Base-by-base conservation (phyloP, 192 early-diverging fungal species). In the Coemansia sp. region DNA sequence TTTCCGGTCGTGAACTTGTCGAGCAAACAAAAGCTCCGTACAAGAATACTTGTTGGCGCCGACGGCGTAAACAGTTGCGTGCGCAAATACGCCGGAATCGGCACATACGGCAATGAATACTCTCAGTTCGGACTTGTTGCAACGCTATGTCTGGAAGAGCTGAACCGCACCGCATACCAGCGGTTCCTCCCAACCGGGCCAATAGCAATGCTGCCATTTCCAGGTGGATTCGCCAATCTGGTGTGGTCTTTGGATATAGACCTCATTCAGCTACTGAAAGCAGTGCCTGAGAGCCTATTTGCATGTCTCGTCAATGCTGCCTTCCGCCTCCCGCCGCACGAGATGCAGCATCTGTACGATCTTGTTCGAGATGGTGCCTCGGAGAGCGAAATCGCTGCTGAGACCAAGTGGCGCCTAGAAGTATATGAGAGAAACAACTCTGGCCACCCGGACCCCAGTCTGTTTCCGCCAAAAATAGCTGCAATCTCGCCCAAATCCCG, bases 121-220 rank as follows among this genome's bases (percentile, higher is more conserved):
- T 72, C 79, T 34, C 88, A 93, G 35, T 87, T 89, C 48, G 95
- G 94, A 29, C 70, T 99, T 20, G 95, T 97, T 0, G 95, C 92
- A 8, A 81, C 73, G 12, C 68, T 81, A 7, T 96, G 93, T 13
- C 65, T 99, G 26, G 70, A 90, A 46, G 68, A 35, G 87, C 92
- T 67, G 73, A 85, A 70, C 66, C 20, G 21, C 25, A 90, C 93
- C 0, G 94, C 95, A 5, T 99, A 91, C 88, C 95, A 99, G 83
- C 84, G 95, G 56, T 99, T 97, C 68, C 83, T 99, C 35, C 95
- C 95, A 5, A 90, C 91, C 1, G 97, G 97, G 2, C 95, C 97
- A 0, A 87, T 99, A 46, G 95, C 95, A 6, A 81, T 96, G 72
- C 83, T 99, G 39, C 97, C 97, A 21, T 73, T 83, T 28, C 79